Evolutionary conservation across 345 rosid species (phyloP).

Genomic region (Hypericum androsaemum): DNA sequence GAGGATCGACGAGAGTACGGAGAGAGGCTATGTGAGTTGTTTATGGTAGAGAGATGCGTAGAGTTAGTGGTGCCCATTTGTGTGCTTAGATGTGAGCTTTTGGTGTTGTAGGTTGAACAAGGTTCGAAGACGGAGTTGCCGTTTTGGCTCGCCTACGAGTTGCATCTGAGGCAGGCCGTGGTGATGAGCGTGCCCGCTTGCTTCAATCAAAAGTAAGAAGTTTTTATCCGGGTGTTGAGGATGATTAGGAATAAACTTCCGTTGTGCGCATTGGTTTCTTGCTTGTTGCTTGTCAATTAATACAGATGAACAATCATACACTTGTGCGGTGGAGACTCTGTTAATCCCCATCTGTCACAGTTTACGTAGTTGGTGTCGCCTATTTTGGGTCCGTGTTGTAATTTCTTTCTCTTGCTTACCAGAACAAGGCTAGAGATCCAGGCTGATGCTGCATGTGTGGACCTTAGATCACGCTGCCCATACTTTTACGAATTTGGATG

Average conservation of each 20-base stretch:
- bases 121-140: conserved; percentile 72
- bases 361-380: too few species aligned
- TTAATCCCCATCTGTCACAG: too few species aligned
- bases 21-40: conserved; percentile 45
- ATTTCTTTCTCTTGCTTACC: conserved; percentile 5
- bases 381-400: too few species aligned
- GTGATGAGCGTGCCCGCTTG: conserved; percentile 55
- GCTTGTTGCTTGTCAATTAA: too few species aligned
- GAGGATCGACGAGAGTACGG: conserved; percentile 64
- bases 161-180: conserved; percentile 55
- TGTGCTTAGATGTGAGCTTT: conserved; percentile 1
- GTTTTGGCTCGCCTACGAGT: conserved; percentile 75
- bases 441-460: conserved; percentile 82
- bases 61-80: neutral
- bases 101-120: conserved; percentile 50
- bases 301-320: too few species aligned
- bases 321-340: too few species aligned
- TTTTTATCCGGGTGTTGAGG: too few species aligned
- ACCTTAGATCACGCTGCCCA: conserved; percentile 62
- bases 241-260: too few species aligned
- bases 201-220: conserved; percentile 68
- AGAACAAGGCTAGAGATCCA: conserved; percentile 81
- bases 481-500: conserved; percentile 82
- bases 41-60: too few species aligned
- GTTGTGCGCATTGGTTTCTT: too few species aligned